Conservation (phyloP, 2,329 filamentous ascomycete genomes). For the Aureobasidium melanogenum region DNA sequence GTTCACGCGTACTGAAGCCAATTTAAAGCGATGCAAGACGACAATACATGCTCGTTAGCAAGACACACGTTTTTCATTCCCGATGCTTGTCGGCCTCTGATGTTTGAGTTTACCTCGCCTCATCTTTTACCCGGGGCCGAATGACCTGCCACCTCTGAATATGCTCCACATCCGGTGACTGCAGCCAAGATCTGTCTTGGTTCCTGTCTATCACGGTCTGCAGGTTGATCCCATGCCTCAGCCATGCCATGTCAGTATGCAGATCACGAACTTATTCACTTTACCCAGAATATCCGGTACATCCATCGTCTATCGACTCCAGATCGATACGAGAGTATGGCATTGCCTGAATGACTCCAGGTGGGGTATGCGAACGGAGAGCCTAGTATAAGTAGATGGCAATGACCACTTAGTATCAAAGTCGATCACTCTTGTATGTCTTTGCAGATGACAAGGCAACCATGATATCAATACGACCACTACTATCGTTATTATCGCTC, state of each 20-base stretch:
- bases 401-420: not conserved
- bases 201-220: constrained; percentile 2
- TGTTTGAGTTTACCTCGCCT: not conserved
- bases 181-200: constrained; percentile 3
- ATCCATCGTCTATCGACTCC: not conserved
- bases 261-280: not conserved
- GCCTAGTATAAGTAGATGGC: not conserved
- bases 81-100: not conserved
- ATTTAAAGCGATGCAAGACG: too few relatives aligned
- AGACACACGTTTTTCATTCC: not conserved
- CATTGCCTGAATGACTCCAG: constrained; percentile 1
- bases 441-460: not conserved
- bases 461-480: constrained; percentile 3
- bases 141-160: not conserved
- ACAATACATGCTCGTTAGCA: not conserved
- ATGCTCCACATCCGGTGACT: not conserved
- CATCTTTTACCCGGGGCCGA: constrained; percentile 1
- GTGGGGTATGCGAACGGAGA: not conserved
- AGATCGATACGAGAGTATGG: not conserved
- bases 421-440: not conserved
- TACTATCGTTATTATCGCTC: constrained; percentile 2
- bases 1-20: too few relatives aligned
- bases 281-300: constrained; percentile 7
- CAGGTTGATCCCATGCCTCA: constrained; percentile 2
- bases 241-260: not conserved